phyloP scores from a whole-genome alignment of 2,329 filamentous ascomycete genomes.

The Eurotiales sp. region DNA sequence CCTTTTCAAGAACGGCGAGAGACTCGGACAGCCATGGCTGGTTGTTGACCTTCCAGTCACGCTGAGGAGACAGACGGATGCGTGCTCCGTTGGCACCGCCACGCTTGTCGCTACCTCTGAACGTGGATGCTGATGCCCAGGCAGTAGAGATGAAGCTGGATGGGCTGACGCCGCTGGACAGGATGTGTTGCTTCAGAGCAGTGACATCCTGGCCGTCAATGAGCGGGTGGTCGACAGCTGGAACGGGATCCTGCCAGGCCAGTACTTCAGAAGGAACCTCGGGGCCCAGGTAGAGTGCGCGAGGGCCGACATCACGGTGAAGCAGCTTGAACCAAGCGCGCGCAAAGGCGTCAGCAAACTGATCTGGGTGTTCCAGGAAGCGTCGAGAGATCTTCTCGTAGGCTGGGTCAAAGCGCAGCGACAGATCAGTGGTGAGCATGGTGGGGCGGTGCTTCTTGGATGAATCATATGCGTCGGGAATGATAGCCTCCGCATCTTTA shows the following conservation, averaged over 20 bases:
- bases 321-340: constrained; percentile 81
- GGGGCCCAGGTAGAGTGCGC: constrained; percentile 67
- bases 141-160: constrained; percentile 63
- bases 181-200: constrained; percentile 65
- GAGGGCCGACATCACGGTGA: constrained; percentile 74
- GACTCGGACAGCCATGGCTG: constrained; percentile 62
- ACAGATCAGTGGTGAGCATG: constrained; percentile 73
- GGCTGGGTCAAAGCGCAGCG: constrained; percentile 65
- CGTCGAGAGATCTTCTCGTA: constrained; percentile 74
- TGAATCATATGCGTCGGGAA: constrained; percentile 67
- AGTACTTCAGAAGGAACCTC: constrained; percentile 67
- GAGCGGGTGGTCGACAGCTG: constrained; percentile 54
- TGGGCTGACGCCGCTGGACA: constrained; percentile 58
- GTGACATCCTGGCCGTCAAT: constrained; percentile 62
- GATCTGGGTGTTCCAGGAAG: constrained; percentile 65
- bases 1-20: constrained; percentile 56
- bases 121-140: constrained; percentile 68
- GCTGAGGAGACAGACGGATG: constrained; percentile 69
- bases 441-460: constrained; percentile 69
- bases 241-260: constrained; percentile 73
- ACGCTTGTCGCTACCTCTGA: constrained; percentile 74
- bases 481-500: constrained; percentile 62
- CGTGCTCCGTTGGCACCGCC: constrained; percentile 77
- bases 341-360: constrained; percentile 66
- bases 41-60: constrained; percentile 72